Conservation (phyloP, 495 filamentous ascomycete genomes). For the Talaromyces nanjingensis region DNA sequence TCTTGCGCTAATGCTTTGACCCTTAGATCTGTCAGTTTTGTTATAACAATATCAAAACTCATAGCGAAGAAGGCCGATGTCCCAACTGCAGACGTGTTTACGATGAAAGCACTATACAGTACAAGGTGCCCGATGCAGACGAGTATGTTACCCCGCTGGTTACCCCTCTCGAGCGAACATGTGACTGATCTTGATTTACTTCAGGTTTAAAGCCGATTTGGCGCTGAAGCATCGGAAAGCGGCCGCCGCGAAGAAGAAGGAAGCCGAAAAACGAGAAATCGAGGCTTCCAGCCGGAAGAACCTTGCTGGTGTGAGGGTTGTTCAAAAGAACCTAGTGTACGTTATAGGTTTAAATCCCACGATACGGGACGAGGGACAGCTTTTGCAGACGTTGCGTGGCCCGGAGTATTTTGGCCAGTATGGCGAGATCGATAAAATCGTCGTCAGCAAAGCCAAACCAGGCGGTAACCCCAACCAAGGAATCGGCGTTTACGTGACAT, state of each 20-base stretch:
- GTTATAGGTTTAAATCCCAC: conserved; percentile 89
- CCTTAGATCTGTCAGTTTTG: conserved; percentile 96
- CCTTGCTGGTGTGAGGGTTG: conserved; percentile 85
- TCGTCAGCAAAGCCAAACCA: conserved; percentile 89
- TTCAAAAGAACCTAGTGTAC: conserved; percentile 98
- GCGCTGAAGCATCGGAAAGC: conserved; percentile 87
- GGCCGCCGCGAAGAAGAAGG: conserved; percentile 84
- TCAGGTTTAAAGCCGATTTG: conserved; percentile 74
- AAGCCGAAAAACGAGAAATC: conserved; percentile 90
- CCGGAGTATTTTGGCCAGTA: conserved; percentile 96
- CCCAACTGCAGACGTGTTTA: conserved; percentile 93
- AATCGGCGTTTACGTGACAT: conserved; percentile 96
- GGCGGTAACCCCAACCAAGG: conserved; percentile 66
- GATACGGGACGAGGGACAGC: conserved; percentile 76
- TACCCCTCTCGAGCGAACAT: background rate
- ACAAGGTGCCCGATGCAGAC: conserved; percentile 86
- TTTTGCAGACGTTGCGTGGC: conserved; percentile 79
- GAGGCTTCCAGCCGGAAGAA: conserved; percentile 93
- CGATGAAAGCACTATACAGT: conserved; percentile 93
- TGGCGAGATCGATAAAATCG: conserved; percentile 96
- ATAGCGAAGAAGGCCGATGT: conserved; percentile 89
- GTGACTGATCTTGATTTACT: conserved; percentile 1
- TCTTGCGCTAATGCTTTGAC: conserved; percentile 10
- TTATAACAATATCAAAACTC: conserved; percentile 91
- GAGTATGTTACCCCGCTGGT: conserved; percentile 54